Evolutionary conservation across 2,329 filamentous ascomycete genomes (phyloP), one percentile per base, ranked within the genome.

Genomic region (Beauveria australis): DNA sequence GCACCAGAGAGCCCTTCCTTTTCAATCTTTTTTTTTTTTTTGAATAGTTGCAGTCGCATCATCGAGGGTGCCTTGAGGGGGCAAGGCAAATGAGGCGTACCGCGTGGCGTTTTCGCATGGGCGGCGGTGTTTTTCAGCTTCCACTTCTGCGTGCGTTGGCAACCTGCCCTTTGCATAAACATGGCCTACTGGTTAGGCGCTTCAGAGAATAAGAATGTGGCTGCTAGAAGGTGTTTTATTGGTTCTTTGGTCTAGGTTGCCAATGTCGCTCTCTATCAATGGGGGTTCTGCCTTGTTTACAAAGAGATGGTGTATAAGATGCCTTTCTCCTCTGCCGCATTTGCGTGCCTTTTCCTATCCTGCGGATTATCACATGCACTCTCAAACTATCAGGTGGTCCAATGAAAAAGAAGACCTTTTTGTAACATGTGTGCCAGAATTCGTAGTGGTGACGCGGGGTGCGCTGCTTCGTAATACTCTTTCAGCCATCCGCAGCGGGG

Each of bases 51-150:
- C 22, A 12, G 12, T 30, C 18, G 48, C 48, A 26, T 18, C 3
- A 7, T 22, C n/a, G 22, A 52, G 18, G 18, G 6, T 12, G 55
- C 46, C 30, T 43, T 37, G 47, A 5, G 55, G 46, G 24, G n/a
- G 19, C 16, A 26, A 44, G 5, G 24, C 26, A 51, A 53, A 49
- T 53, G 57, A 59, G 57, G 57, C 48, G 57, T 47, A 46, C 57
- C 18, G 40, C 40, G 57, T 53, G 57, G 57, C 57, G 56, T 53
- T 53, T 59, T 46, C 48, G n/a, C 19, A 22, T 33, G 19, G 26
- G 48, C 8, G n/a, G 40, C 14, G 40, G 37, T 26, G 37, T 3
- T 22, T 58, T 44, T 52, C 56, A 59, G 55, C 55, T 51, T 41
- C 33, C 30, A 2, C 30, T 22, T 49, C 46, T 24, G 40, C 30